These are phyloP conservation scores for Talaromyces sp. DNA, from an alignment of 2,329 filamentous ascomycete species.

Conservation along the genomic window DNA sequence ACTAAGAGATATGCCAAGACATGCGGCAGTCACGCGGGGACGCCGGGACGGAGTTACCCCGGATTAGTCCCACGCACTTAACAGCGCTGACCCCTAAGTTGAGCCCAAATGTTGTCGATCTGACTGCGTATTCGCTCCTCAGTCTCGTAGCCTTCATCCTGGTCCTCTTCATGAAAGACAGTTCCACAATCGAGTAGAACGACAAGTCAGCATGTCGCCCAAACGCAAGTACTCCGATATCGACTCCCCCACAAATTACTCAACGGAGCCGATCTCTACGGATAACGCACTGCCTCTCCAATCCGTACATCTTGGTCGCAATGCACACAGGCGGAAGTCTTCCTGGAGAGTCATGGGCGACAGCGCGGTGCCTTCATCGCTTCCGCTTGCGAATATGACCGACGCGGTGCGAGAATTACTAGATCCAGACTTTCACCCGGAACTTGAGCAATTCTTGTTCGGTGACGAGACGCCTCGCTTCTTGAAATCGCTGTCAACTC, in stretches of 20 bases:
- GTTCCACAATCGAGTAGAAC: background rate
- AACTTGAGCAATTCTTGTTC: constrained; percentile 35
- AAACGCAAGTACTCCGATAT: constrained; percentile 17
- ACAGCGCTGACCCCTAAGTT: background rate
- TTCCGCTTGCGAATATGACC: constrained; percentile 38
- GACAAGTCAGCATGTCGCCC: constrained; percentile 11
- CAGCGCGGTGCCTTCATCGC: constrained; percentile 28
- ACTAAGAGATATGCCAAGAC: background rate
- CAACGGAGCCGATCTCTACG: background rate
- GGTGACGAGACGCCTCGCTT: constrained; percentile 53
- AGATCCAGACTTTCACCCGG: constrained; percentile 38
- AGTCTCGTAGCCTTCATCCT: background rate
- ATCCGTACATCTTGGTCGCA: background rate
- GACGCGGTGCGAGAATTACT: constrained; percentile 37
- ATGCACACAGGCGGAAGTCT: background rate
- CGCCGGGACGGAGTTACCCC: background rate
- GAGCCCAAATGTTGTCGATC: background rate
- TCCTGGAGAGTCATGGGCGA: constrained; percentile 25
- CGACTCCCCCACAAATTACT: background rate
- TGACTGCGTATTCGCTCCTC: background rate
- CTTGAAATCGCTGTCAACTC: constrained; percentile 70
- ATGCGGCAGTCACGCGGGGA: background rate
- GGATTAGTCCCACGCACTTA: background rate
- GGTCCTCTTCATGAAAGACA: background rate
- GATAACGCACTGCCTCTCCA: background rate